Evolutionary conservation across 2,329 filamentous ascomycete genomes (phyloP), one percentile per base, ranked within the genome.

Genomic region (Diaporthe sp.): DNA sequence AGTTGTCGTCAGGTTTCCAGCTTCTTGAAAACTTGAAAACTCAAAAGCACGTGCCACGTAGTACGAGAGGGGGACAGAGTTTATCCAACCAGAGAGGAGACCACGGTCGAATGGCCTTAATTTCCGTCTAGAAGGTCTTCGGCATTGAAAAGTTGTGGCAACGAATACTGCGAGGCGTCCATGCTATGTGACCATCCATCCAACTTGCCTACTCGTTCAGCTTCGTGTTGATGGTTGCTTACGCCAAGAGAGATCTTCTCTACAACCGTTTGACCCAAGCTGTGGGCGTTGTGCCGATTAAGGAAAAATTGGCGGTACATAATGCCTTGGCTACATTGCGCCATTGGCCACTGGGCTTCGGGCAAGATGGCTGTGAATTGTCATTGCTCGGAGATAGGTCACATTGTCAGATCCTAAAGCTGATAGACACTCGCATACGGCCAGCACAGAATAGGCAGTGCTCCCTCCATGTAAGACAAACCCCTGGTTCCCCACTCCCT

Each of bases 171-270:
- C n/a, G 13, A 31, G 59, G 39, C 39, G 25, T 59, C n/a, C 25
- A 46, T 22, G 25, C 39, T 46, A 9, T 65, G n/a, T 46, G 59
- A 46, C 15, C 39, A 46, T 17, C 15, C 53, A 31, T 15, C 44
- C 17, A 25, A 25, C 25, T 25, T 17, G 37, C 58, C 58, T 42
- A 13, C 37, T 61, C n/a, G 2, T 44, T 44, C 39, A 46, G 39
- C 42, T 62, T 44, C 22, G 39, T 12, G 17, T 31, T 13, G 19
- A 25, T 46, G 39, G 59, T 46, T 22, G 59, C 59, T 65, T 42
- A 65, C 9, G 59, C 59, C 59, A 65, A 65, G 59, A 65, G 39
- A 9, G 39, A 65, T 65, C 59, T 65, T 65, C 59, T 46, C 17
- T 46, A 46, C 39, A 46, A 13, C 39, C 39, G 46, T 31, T 46